Conservation (phyloP, 2,329 filamentous ascomycete genomes). For the Aspergillus latus region DNA sequence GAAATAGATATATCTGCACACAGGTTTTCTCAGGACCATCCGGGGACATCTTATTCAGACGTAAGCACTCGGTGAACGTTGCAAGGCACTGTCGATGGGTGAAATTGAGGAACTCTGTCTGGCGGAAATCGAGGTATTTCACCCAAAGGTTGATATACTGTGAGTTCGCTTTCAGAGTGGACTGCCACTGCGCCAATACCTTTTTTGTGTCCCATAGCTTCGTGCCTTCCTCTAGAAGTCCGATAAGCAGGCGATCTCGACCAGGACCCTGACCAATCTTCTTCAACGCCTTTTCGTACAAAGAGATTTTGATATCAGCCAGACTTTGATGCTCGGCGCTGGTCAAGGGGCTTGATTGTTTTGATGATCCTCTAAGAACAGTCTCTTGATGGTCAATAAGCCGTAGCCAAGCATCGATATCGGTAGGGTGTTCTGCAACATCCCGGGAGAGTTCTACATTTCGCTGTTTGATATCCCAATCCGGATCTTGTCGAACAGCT, state of each 20-base stretch:
- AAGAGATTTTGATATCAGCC: conserved; percentile 74
- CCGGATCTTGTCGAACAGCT: conserved; percentile 35
- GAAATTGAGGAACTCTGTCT: conserved; percentile 67
- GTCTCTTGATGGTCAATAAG: conserved; percentile 76
- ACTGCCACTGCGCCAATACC: conserved; percentile 65
- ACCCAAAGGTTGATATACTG: conserved; percentile 68
- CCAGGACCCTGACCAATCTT: conserved; percentile 51
- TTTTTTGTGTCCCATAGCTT: conserved; percentile 69
- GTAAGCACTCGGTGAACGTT: conserved; percentile 61
- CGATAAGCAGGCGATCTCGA: conserved; percentile 63
- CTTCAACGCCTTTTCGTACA: conserved; percentile 74
- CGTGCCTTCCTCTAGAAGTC: conserved; percentile 71
- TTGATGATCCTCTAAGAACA: conserved; percentile 54
- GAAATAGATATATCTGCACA: conserved; percentile 67
- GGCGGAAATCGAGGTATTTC: conserved; percentile 67
- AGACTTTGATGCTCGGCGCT: conserved; percentile 66
- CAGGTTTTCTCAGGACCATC: conserved; percentile 24
- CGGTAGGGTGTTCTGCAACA: conserved; percentile 64
- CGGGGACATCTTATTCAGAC: conserved; percentile 32
- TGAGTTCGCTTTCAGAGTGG: conserved; percentile 57
- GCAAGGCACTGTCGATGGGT: conserved; percentile 65
- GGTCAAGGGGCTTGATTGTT: conserved; percentile 45
- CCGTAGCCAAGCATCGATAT: conserved; percentile 73
- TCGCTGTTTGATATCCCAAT: conserved; percentile 45
- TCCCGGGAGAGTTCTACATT: conserved; percentile 60